Base-by-base conservation (phyloP, 2,329 filamentous ascomycete genomes). In the Penicillium polonicum region DNA sequence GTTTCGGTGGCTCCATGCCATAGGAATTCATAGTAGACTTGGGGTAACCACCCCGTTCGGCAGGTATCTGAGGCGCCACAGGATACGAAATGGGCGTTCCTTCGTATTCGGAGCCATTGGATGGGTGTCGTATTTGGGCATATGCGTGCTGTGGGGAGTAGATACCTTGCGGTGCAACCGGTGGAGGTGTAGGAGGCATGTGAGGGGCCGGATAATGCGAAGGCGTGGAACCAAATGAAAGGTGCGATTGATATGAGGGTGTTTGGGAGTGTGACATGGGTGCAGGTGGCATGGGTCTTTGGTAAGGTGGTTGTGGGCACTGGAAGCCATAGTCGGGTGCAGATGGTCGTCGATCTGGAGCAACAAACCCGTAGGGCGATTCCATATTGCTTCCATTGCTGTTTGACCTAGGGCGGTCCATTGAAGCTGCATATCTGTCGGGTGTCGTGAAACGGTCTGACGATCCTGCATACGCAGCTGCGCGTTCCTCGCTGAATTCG, bases 401-500 rank as follows among this genome's bases (percentile, higher is more conserved):
- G 35, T 81, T 76, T 6, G 86, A 88, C 44, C 86, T 82, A 4
- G 82, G 82, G 21, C 85, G 83, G 53, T 82, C 79, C 52, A 75
- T 70, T 10, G 79, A 74, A 35, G 76, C 74, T 39, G 74, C 76
- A 56, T 82, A 82, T 6, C 72, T 68, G 58, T 82, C 80, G 1
- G 81, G 80, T 2, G 81, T 83, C 5, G 78, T 73, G 48, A 78
- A 82, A 63, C 80, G 77, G 61, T 82, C 77, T 5, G 77, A 72
- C 3, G 55, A 23, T 41, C 78, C 78, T 17, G 78, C 74, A 60
- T 80, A 80, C 7, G 74, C 74, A 42, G 60, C 58, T n/a, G 57
- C 52, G 8, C 73, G 74, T n/a, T 83, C 80, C 10, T 83, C 82
- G 13, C 85, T 82, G 59, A 84, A 88, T n/a, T 90, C 86, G 70